Base-by-base conservation (phyloP, 2,329 filamentous ascomycete species). In the Calonectria ilicicola region DNA sequence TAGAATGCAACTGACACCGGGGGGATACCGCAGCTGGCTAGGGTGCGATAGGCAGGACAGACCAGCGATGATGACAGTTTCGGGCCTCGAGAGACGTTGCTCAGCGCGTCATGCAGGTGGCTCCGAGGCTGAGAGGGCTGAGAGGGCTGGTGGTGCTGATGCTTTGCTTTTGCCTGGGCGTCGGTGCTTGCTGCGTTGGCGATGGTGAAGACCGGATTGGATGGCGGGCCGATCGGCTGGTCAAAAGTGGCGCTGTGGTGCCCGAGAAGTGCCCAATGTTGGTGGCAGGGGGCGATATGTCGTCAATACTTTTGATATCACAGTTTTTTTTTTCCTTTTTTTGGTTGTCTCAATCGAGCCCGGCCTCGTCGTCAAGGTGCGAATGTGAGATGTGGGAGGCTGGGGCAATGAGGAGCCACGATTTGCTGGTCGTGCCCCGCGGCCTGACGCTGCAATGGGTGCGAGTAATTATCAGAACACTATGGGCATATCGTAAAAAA, bases 301-400 rank as follows among this genome's bases (percentile, higher is more conserved):
- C 27, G 53, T 63, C 44, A 40, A 53, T 46, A 66, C n/a, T 66
- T 53, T 47, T 47, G 40, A 19, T 19, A 32, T 56, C 35, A 42
- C 35, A 35, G 32, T 27, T 38, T 40, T 19, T 21, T 29, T 56
- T 19, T 21, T 29, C 47, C 40, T 23, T 42, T 56, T 63, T 21
- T 53, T 51, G 32, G 32, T 58, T 27, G 17, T 42, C 27, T 53
- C 40, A n/a, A 49, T 44, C 38, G 49, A 65, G 49, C 17, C 47
- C 21, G 26, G 46, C 29, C 44, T 23, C 35, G 53, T 68, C 21
- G 67, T 56, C 27, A 47, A 65, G 29, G 60, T 60, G 67, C 60
- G 67, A 58, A 40, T 35, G 64, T 53, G 46, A 58, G 60, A 70
- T 70, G 67, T 70, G 67, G 51, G 67, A 70, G 67, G 67, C 32